A percentile compares a stretch with the other conserved stretches of the same genome.
Evolutionary conservation across 352 stramenopile genomes (phyloP).

Genomic region (Globisporangium megalacanthum): DNA sequence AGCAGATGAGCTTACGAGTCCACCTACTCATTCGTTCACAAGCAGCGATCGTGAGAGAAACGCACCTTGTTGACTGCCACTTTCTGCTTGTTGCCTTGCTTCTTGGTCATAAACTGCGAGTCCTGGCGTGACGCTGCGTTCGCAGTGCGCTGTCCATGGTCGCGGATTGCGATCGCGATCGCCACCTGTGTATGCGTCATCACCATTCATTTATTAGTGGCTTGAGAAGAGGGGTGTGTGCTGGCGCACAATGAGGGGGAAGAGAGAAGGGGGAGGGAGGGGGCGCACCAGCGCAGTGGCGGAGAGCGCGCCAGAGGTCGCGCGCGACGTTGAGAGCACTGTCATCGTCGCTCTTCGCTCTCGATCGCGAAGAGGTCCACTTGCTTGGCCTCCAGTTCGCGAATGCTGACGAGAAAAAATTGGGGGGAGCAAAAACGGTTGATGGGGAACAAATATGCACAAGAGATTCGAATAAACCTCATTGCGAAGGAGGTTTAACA

Average conservation of each 20-base stretch:
- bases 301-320: constrained; percentile 31
- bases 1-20: background rate
- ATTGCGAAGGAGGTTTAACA: background rate
- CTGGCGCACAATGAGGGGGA: no score
- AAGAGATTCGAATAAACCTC: background rate
- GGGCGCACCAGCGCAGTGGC: constrained; percentile 37
- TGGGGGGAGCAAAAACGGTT: no score
- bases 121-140: constrained; percentile 41
- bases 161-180: constrained; percentile 57
- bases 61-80: constrained; percentile 60
- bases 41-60: no score
- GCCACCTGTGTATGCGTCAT: constrained; percentile 25
- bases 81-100: constrained; percentile 56
- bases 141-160: constrained; percentile 50
- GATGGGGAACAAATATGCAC: no score
- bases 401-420: no score
- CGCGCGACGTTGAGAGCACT: constrained; percentile 54
- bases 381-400: no score
- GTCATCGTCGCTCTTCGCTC: constrained; percentile 23
- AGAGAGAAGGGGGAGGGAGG: no score
- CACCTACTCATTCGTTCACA: background rate
- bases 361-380: no score
- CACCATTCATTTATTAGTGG: background rate
- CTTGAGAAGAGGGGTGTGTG: no score
- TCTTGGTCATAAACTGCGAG: constrained; percentile 76